Percentiles rank a stretch among this genome's conserved stretches.
Evolutionary conservation across 2,329 filamentous ascomycete genomes (phyloP).

Genomic region (Botryotinia narcissicola): DNA sequence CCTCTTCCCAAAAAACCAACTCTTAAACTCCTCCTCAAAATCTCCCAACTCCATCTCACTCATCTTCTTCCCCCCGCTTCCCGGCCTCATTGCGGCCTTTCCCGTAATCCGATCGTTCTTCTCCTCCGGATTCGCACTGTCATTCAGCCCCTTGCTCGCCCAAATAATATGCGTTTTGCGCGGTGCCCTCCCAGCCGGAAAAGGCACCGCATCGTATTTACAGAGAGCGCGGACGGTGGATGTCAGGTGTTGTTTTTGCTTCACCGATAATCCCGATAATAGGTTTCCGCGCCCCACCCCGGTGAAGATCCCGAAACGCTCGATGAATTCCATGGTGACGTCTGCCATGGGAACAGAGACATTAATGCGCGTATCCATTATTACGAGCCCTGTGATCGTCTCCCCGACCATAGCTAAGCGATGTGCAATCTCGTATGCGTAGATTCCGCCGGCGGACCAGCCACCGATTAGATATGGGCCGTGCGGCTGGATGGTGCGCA

Average conservation of each 20-base stretch:
- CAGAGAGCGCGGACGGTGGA: too few relatives aligned
- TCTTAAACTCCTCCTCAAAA: background rate
- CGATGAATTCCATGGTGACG: too few relatives aligned
- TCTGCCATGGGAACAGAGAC: too few relatives aligned
- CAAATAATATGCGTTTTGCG: background rate
- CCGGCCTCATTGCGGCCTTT: background rate
- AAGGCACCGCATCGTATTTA: too few relatives aligned
- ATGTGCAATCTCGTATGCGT: slow-evolving; percentile 9
- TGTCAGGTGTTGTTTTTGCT: too few relatives aligned
- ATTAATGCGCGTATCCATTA: background rate
- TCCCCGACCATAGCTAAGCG: background rate
- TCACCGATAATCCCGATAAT: too few relatives aligned
- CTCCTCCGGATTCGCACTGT: background rate
- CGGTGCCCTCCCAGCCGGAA: background rate
- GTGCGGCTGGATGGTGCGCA: background rate
- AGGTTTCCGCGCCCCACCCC: too few relatives aligned
- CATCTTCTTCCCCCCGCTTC: background rate
- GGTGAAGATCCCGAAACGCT: too few relatives aligned
- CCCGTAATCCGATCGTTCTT: background rate
- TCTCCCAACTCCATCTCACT: background rate
- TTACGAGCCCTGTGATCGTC: background rate
- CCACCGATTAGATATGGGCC: slow-evolving; percentile 13
- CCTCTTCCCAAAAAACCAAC: background rate
- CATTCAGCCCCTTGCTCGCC: background rate
- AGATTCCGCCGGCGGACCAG: slow-evolving; percentile 13